A percentile compares a stretch with the other conserved stretches of the same genome.
phyloP scores from a whole-genome alignment of 2,329 filamentous ascomycete species.

The Penicillium sp. region DNA sequence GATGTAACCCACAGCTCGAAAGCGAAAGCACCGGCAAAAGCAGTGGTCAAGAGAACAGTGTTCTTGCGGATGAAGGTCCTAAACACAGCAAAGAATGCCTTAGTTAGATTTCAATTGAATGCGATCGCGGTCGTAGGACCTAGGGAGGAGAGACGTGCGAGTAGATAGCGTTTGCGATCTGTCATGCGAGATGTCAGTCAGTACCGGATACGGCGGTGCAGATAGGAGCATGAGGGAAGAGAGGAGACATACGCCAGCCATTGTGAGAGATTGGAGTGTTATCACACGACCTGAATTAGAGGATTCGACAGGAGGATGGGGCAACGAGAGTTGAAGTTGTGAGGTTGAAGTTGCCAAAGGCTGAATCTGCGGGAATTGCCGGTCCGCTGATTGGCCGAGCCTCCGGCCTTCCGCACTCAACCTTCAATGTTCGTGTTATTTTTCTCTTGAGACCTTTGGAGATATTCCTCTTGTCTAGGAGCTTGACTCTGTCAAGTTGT shows the following conservation, averaged over 20 bases:
- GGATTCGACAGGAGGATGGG: conserved; percentile 9
- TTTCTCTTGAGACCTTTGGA: conserved; percentile 7
- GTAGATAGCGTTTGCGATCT: conserved; percentile 58
- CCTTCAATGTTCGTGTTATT: conserved; percentile 11
- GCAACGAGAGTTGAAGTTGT: conserved; percentile 16
- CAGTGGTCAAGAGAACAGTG: conserved; percentile 77
- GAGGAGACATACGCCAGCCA: conserved; percentile 49
- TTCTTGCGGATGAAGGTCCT: conserved; percentile 86
- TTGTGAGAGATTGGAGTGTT: conserved; percentile 45
- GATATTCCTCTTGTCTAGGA: conserved; percentile 2
- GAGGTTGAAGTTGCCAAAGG: conserved; percentile 34
- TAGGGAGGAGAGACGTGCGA: conserved; percentile 51
- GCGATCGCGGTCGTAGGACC: conserved; percentile 17
- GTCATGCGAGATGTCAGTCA: conserved; percentile 33
- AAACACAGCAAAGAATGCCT: conserved; percentile 14
- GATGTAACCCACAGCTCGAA: conserved; percentile 78
- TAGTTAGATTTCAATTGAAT: conserved; percentile 19
- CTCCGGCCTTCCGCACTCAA: conserved; percentile 27
- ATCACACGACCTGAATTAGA: conserved; percentile 15
- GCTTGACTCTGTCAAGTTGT: conserved; percentile 2
- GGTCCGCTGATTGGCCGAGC: conserved; percentile 39
- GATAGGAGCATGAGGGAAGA: background rate
- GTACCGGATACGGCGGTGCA: conserved; percentile 36
- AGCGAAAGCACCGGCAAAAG: conserved; percentile 84
- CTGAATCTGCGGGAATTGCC: conserved; percentile 41